A percentile compares a stretch with the other conserved stretches of the same genome.
phyloP scores from a whole-genome alignment of 495 filamentous ascomycete species.

The Hyaloscypha bicolor region DNA sequence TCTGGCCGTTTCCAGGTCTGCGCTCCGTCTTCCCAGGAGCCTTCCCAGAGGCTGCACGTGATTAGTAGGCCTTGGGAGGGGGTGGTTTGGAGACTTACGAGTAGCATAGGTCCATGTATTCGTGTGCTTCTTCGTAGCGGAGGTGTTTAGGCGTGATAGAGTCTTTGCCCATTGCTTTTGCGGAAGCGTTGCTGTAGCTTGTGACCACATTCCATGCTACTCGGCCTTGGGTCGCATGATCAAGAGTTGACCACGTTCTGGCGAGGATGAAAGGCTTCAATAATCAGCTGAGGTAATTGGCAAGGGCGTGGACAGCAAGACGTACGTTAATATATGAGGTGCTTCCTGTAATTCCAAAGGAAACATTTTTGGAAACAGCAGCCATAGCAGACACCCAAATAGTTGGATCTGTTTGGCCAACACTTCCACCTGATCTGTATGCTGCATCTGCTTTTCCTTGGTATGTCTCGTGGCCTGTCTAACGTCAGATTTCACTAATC shows the following conservation, averaged over 20 bases:
- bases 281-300: not conserved
- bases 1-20: constrained; percentile 48
- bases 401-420: constrained; percentile 43
- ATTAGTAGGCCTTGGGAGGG: too few relatives aligned
- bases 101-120: constrained; percentile 61
- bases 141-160: constrained; percentile 61
- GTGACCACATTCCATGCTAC: constrained; percentile 70
- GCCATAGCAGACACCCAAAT: constrained; percentile 57
- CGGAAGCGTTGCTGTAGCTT: constrained; percentile 59
- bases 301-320: not conserved
- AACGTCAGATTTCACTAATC: too few relatives aligned
- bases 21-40: constrained; percentile 60
- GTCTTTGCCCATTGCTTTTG: constrained; percentile 59
- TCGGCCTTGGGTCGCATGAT: constrained; percentile 61
- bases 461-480: constrained; percentile 54
- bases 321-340: constrained; percentile 48
- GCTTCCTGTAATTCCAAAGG: constrained; percentile 56
- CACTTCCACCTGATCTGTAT: not conserved
- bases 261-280: constrained; percentile 61
- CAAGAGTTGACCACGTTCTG: constrained; percentile 62
- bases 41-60: constrained; percentile 55
- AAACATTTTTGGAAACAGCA: constrained; percentile 55
- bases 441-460: constrained; percentile 33
- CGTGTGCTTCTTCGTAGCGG: constrained; percentile 60
- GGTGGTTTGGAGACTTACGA: constrained; percentile 25